Evolutionary conservation across 768 basidiomycete genomes (phyloP), one percentile per base, ranked within the genome.

Genomic region (Trametes cinnabarina): DNA sequence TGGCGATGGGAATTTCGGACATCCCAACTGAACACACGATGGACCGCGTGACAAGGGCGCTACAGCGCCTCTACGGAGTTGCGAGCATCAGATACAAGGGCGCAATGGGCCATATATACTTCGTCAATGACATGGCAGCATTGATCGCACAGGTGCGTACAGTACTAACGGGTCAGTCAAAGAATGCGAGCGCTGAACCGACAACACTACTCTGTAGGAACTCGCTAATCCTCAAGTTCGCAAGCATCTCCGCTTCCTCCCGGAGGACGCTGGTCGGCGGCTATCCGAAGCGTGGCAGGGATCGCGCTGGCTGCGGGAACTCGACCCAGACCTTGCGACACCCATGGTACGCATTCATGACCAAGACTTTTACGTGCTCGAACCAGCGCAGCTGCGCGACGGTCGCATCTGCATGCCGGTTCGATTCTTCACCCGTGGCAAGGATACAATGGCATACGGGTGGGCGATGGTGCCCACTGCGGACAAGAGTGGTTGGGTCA

Each of bases 141-240:
- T 56, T 61, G 4, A 17, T 61, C 25, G 47, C 47, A 1, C 59
- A 61, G 39, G 59, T 61, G 23, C 9, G 19, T 46, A n/a, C n/a
- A n/a, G n/a, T n/a, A 6, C 9, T 17, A 7, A 37, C n/a, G 25
- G 2, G 26, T 30, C n/a, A n/a, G n/a, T 15, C 15, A 2, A 5
- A 32, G 30, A 32, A 6, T 32, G 30, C 6, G 6, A 32, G 5
- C 19, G 15, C 28, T 22, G 17, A 3, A 10, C 12, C 39, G n/a
- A n/a, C 44, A 19, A 28, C 14, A 9, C n/a, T 44, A 17, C 30
- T 20, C 6, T 37, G 30, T 41, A 62, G 61, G 61, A 62, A 30
- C 50, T 62, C 46, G 37, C 51, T 2, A 62, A 62, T 26, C 61
- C 57, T 3, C 47, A 43, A 5, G 61, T 62, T 2, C 56, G 57